Evolutionary conservation across 352 stramenopile species (phyloP).

Genomic region (Pythium folliculosum): DNA sequence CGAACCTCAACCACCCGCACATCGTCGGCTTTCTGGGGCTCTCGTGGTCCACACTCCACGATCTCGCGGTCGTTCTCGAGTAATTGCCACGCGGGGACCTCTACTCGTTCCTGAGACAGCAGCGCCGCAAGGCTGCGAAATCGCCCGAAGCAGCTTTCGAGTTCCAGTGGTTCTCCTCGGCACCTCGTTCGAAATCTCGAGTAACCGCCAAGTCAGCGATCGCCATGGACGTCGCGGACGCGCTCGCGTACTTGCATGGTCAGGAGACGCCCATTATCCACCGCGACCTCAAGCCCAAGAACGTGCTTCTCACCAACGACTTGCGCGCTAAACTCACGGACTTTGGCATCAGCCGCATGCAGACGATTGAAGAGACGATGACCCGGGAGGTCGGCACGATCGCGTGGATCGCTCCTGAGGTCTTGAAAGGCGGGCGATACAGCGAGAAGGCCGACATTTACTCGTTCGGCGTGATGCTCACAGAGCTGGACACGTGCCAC

Average conservation of each 20-base stretch:
- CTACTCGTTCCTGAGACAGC: conserved; percentile 24
- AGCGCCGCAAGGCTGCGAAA: conserved; percentile 16
- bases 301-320: conserved; percentile 28
- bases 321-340: conserved; percentile 32
- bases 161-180: conserved; percentile 14
- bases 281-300: conserved; percentile 74
- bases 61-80: conserved; percentile 38
- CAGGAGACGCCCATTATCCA: conserved; percentile 43
- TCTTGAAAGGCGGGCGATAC: conserved; percentile 37
- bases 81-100: conserved; percentile 36
- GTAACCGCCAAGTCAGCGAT: conserved; percentile 14
- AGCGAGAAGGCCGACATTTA: conserved; percentile 41
- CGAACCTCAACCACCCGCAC: conserved; percentile 33
- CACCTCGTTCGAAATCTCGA: not conserved
- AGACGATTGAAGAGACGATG: conserved; percentile 33
- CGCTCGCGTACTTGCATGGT: conserved; percentile 27
- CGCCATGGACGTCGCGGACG: conserved; percentile 18
- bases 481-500: conserved; percentile 34
- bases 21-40: conserved; percentile 39
- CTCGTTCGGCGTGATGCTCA: conserved; percentile 42
- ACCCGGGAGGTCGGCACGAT: conserved; percentile 38
- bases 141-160: conserved; percentile 2
- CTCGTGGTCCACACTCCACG: conserved; percentile 32
- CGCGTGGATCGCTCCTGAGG: conserved; percentile 43
- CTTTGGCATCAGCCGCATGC: conserved; percentile 36